A percentile compares a stretch with the other conserved stretches of the same genome.
phyloP scores from a whole-genome alignment of 176 grass and related monocot genomes.

The Avena sativa region DNA sequence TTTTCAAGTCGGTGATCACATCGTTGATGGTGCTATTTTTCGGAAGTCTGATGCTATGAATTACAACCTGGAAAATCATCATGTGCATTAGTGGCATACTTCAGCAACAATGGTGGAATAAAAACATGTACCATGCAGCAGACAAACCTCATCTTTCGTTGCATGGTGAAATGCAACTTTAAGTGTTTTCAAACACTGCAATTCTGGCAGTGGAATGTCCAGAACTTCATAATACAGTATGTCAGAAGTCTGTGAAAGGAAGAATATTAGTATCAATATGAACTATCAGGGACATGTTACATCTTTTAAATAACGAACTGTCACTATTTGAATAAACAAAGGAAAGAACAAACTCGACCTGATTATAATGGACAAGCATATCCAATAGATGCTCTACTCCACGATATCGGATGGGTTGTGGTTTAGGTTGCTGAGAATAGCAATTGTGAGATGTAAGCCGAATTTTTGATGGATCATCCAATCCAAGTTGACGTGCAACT shows the following conservation, averaged over 20 bases:
- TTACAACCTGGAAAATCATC: slow-evolving; percentile 59
- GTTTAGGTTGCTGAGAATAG: slow-evolving; percentile 99
- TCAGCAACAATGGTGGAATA: slow-evolving; percentile 40
- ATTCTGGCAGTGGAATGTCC: slow-evolving; percentile 94
- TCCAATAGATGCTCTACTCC: slow-evolving; percentile 88
- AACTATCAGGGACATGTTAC: not conserved
- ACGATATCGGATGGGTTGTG: slow-evolving; percentile 87
- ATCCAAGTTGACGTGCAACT: slow-evolving; percentile 74
- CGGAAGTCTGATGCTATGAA: slow-evolving; percentile 88
- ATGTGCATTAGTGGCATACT: slow-evolving; percentile 42
- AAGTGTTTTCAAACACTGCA: slow-evolving; percentile 96
- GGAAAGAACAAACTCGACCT: slow-evolving; percentile 50
- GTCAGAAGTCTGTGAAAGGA: slow-evolving; percentile 81
- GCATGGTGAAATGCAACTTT: slow-evolving; percentile 99
- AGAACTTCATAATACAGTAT: slow-evolving; percentile 98
- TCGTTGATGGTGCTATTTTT: slow-evolving; percentile 93
- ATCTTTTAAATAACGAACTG: slow-evolving; percentile 10
- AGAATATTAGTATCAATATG: slow-evolving; percentile 4
- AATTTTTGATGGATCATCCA: slow-evolving; percentile 93
- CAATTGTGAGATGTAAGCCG: slow-evolving; percentile 98
- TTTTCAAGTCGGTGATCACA: slow-evolving; percentile 76
- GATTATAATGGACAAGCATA: slow-evolving; percentile 98
- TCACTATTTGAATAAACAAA: slow-evolving; percentile 23
- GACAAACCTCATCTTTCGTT: slow-evolving; percentile 87
- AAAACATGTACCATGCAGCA: slow-evolving; percentile 30